Evolutionary conservation across 352 stramenopile species (phyloP).

Genomic region (Phytopythium sindhum): DNA sequence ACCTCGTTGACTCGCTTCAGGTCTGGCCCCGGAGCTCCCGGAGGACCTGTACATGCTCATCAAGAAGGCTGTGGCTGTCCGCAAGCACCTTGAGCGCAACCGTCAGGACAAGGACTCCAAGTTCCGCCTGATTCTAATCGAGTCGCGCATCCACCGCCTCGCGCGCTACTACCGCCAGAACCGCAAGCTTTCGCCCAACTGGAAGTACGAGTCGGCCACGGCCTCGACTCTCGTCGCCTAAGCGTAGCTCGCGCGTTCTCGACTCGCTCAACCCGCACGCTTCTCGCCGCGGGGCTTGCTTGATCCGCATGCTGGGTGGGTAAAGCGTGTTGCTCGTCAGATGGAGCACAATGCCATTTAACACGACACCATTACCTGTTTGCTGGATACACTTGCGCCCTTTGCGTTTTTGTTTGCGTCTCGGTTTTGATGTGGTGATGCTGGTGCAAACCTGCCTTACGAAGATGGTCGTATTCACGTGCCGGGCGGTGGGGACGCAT

Average conservation of each 20-base stretch:
- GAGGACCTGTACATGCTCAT: constrained; percentile 99
- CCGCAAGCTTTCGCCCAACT: constrained; percentile 98
- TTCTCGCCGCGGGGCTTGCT: constrained; percentile 1
- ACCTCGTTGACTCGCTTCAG: constrained; percentile 23
- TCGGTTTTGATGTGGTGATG: not conserved
- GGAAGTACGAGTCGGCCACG: constrained; percentile 99
- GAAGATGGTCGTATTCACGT: not conserved
- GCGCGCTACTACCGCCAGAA: constrained; percentile 99
- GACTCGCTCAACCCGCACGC: constrained; percentile 11
- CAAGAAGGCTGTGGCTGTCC: constrained; percentile 99
- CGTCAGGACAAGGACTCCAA: constrained; percentile 99
- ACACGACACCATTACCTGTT: constrained; percentile 31
- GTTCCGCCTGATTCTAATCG: constrained; percentile 99
- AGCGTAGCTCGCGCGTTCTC: constrained; percentile 32
- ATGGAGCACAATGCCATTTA: constrained; percentile 2
- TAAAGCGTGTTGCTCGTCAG: not conserved
- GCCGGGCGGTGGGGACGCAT: not conserved
- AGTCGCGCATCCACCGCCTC: constrained; percentile 98
- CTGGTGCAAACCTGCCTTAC: too few species aligned
- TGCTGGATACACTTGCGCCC: constrained; percentile 22
- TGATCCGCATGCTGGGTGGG: constrained; percentile 4
- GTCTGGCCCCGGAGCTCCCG: constrained; percentile 97
- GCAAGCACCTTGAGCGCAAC: constrained; percentile 99
- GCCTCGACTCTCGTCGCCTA: constrained; percentile 99
- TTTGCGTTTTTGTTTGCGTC: not conserved